A percentile compares a stretch with the other conserved stretches of the same genome.
Conservation (phyloP, 176 grass and related monocot genomes). For the Oryza officinalis region DNA sequence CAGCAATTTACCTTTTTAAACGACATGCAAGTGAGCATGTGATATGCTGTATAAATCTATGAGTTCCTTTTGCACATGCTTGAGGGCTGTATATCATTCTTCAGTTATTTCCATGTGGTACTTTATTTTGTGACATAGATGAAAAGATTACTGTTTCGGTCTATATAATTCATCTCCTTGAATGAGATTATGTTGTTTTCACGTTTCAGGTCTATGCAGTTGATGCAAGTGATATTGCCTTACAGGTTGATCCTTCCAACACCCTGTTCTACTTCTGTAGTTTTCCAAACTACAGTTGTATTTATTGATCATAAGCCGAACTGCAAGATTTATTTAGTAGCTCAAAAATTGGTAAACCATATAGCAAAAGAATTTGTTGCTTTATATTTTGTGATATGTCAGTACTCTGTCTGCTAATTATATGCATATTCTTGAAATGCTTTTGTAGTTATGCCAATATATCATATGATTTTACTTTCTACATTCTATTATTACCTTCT, state of each 20-base stretch:
- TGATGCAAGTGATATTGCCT: conserved; percentile 93
- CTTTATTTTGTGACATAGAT: conserved; percentile 9
- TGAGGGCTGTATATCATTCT: conserved; percentile 16
- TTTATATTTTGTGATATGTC: conserved; percentile 2
- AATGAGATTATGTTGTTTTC: conserved; percentile 40
- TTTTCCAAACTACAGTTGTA: conserved; percentile 21
- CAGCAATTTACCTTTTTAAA: background rate
- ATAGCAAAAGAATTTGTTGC: conserved; percentile 6
- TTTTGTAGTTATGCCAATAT: conserved; percentile 2
- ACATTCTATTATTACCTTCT: conserved; percentile 27
- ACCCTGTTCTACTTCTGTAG: background rate
- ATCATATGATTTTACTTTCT: background rate
- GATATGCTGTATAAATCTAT: background rate
- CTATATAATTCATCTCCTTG: conserved; percentile 28
- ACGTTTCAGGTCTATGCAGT: conserved; percentile 91
- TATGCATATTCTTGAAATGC: background rate
- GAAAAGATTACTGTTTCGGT: background rate
- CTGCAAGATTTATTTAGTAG: background rate
- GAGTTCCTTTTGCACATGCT: conserved; percentile 18
- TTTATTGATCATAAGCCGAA: conserved; percentile 22
- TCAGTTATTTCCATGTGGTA: background rate
- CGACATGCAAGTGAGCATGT: background rate
- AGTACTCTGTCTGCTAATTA: background rate
- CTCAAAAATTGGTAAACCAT: background rate
- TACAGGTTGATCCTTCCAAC: conserved; percentile 57